A percentile compares a stretch with the other conserved stretches of the same genome.
Evolutionary conservation across 2,329 filamentous ascomycete species (phyloP).

Genomic region (Nemania sp.): DNA sequence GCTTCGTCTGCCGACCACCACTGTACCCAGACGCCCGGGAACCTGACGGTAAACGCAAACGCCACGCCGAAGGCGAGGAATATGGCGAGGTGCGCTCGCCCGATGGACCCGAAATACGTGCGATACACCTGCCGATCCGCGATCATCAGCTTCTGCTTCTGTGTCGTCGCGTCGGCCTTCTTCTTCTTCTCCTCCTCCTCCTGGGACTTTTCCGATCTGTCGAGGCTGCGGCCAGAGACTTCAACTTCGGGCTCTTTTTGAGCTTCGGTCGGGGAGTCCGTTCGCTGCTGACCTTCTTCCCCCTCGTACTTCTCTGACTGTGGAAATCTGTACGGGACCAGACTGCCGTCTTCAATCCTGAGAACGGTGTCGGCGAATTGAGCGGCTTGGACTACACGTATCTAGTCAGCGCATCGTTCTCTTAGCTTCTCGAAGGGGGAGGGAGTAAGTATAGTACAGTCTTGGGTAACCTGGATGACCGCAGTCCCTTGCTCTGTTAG

Average conservation of each 20-base stretch:
- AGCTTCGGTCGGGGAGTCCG: background rate
- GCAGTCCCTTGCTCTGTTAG: constrained; percentile 17
- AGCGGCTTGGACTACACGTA: constrained; percentile 11
- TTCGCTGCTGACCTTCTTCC: background rate
- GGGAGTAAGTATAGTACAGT: constrained; percentile 20
- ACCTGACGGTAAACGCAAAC: constrained; percentile 27
- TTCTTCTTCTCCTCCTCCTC: background rate
- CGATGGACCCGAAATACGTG: constrained; percentile 29
- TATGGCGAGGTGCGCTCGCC: constrained; percentile 20
- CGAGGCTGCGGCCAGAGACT: background rate
- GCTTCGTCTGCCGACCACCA: constrained; percentile 33
- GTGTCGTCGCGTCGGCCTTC: background rate
- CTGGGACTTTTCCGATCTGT: background rate
- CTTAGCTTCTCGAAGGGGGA: background rate
- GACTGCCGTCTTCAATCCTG: constrained; percentile 17
- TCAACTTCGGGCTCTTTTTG: background rate
- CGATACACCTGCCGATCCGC: constrained; percentile 27
- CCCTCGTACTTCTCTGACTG: background rate
- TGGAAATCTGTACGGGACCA: constrained; percentile 14
- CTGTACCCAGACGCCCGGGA: constrained; percentile 35
- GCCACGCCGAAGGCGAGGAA: constrained; percentile 23
- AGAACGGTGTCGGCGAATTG: constrained; percentile 21
- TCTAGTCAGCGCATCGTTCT: background rate
- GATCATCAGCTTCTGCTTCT: constrained; percentile 4
- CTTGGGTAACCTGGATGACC: constrained; percentile 33